These are phyloP conservation scores for Pistacia atlantica DNA, from an alignment of 345 rosid species.

Conservation along the genomic window DNA sequence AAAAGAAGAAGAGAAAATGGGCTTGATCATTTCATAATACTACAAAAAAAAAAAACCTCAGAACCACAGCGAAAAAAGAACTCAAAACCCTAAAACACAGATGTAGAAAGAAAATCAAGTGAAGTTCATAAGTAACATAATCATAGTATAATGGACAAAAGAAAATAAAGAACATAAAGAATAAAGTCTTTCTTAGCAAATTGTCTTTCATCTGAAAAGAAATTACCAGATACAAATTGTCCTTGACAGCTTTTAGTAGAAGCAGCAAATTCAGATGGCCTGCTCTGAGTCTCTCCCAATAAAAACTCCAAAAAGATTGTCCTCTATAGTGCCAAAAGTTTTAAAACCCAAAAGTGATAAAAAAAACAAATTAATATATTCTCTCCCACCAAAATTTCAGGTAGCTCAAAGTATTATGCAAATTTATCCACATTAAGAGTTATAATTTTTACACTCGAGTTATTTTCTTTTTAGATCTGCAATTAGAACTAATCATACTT, in stretches of 20 bases:
- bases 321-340: conserved; percentile 40
- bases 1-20: not conserved
- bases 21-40: not conserved
- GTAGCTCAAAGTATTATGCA: not conserved
- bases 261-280: conserved; percentile 22
- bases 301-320: conserved; percentile 36
- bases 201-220: conserved; percentile 13
- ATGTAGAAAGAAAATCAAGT: not conserved
- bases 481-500: conserved; percentile 39
- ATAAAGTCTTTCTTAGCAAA: not conserved
- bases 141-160: not conserved
- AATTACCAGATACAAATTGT: conserved; percentile 34
- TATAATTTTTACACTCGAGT: conserved; percentile 12
- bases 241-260: conserved; percentile 18
- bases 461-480: not conserved
- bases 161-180: not conserved
- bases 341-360: not conserved
- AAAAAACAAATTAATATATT: not conserved
- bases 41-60: not conserved
- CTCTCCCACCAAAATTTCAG: conserved; percentile 7
- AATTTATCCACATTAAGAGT: not conserved
- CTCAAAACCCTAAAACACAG: conserved; percentile 3
- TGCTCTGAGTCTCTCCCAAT: conserved; percentile 31
- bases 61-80: not conserved
- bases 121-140: not conserved